phyloP scores from a whole-genome alignment of 352 stramenopile species.

The Phytopythium montanum region DNA sequence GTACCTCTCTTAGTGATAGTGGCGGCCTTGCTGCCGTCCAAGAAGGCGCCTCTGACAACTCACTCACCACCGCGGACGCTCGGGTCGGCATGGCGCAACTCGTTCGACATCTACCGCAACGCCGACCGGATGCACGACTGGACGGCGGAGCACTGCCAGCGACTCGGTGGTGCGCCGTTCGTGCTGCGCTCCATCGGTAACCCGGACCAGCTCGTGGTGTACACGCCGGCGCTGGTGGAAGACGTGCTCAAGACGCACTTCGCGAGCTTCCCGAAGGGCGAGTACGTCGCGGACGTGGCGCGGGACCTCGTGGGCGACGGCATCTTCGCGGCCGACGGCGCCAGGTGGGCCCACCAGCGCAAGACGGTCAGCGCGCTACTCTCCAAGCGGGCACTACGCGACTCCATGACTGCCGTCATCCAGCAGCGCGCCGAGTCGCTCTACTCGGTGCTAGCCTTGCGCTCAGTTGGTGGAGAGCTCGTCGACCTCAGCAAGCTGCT shows the following conservation, averaged over 20 bases:
- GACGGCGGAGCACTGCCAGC: constrained; percentile 23
- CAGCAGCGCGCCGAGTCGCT: constrained; percentile 28
- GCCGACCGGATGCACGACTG: constrained; percentile 37
- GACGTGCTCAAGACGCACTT: constrained; percentile 68
- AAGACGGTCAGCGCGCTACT: constrained; percentile 55
- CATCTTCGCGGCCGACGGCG: constrained; percentile 49
- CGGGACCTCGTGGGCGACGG: constrained; percentile 40
- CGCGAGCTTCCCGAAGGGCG: constrained; percentile 63
- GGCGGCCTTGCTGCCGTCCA: not conserved
- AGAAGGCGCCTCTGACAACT: not conserved
- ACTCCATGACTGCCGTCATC: constrained; percentile 44
- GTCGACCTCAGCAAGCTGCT: constrained; percentile 41
- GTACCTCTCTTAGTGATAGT: not conserved
- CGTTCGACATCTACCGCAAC: constrained; percentile 17
- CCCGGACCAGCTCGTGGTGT: constrained; percentile 30
- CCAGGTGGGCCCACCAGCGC: constrained; percentile 49
- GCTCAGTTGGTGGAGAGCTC: constrained; percentile 9
- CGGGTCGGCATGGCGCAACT: constrained; percentile 3
- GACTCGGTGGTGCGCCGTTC: constrained; percentile 29
- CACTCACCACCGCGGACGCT: not conserved
- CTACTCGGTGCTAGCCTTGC: constrained; percentile 17
- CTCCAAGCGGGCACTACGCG: constrained; percentile 31
- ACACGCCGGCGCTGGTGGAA: constrained; percentile 36
- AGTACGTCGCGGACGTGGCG: constrained; percentile 25
- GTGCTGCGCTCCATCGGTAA: constrained; percentile 27